Evolutionary conservation across 2,329 filamentous ascomycete species (phyloP).

Genomic region (Orbilia javanica): DNA sequence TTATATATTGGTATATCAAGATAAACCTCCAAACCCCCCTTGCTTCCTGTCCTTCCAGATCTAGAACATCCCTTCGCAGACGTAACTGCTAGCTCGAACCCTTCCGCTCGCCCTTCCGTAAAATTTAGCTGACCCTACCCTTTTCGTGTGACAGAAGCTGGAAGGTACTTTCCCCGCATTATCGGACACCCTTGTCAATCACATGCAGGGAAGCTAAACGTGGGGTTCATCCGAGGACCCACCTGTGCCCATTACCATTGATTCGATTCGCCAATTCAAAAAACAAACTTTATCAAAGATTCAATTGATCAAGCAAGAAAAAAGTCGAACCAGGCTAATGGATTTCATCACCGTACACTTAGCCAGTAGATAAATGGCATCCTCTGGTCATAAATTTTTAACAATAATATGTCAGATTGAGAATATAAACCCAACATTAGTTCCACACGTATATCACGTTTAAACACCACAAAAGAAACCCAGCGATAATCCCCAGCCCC

Average conservation of each 20-base stretch:
- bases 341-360: no score
- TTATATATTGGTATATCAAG: slow-evolving; percentile 17
- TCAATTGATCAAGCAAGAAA: no score
- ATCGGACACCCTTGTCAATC: neutral
- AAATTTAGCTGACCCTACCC: neutral
- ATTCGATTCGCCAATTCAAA: slow-evolving; percentile 6
- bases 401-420: no score
- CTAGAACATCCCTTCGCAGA: slow-evolving; percentile 32
- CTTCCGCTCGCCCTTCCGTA: neutral
- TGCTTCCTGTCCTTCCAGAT: slow-evolving; percentile 32
- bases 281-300: no score
- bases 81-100: neutral
- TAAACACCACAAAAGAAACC: no score
- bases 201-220: slow-evolving; percentile 35
- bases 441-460: no score
- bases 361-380: no score
- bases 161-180: slow-evolving; percentile 43
- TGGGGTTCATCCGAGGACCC: slow-evolving; percentile 48
- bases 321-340: no score
- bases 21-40: neutral
- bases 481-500: no score
- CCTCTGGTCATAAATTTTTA: no score
- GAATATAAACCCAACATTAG: no score
- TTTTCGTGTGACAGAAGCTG: neutral
- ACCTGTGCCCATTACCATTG: slow-evolving; percentile 9